These are phyloP conservation scores for Paramicrosporidium saccamoebae DNA, from an alignment of 371 early-diverging fungal genomes.

Conservation along the genomic window DNA sequence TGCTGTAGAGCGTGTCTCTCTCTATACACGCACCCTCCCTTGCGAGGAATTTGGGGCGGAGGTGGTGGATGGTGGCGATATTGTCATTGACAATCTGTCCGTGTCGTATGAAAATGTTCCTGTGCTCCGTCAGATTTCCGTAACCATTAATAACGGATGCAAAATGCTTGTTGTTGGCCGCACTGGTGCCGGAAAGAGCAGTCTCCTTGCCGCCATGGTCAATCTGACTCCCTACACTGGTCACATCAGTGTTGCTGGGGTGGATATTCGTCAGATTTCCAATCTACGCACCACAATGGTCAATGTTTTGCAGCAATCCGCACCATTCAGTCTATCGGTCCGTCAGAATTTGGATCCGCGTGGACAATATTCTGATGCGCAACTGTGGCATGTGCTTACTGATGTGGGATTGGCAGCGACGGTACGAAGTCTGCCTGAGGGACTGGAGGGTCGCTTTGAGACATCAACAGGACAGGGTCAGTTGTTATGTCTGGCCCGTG, in stretches of 20 bases:
- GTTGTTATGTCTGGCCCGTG: too few species aligned
- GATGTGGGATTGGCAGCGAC: too few species aligned
- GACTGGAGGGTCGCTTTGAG: too few species aligned
- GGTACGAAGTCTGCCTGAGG: too few species aligned
- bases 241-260: slow-evolving; percentile 27
- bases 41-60: too few species aligned
- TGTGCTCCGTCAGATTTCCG: slow-evolving; percentile 23
- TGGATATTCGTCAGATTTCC: slow-evolving; percentile 27
- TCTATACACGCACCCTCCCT: too few species aligned
- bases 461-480: too few species aligned
- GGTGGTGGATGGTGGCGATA: too few species aligned
- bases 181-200: slow-evolving; percentile 42
- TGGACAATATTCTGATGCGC: slow-evolving; percentile 13
- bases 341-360: slow-evolving; percentile 33
- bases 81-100: too few species aligned
- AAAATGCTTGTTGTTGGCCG: slow-evolving; percentile 42
- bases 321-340: slow-evolving; percentile 21
- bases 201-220: slow-evolving; percentile 32
- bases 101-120: too few species aligned
- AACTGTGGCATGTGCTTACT: slow-evolving; percentile 40
- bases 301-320: slow-evolving; percentile 44
- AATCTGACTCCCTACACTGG: slow-evolving; percentile 32
- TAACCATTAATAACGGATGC: slow-evolving; percentile 19
- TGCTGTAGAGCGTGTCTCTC: too few species aligned
- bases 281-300: slow-evolving; percentile 29